Base-by-base conservation (phyloP, 2,329 filamentous ascomycete species). In the Elsinoe perseae region DNA sequence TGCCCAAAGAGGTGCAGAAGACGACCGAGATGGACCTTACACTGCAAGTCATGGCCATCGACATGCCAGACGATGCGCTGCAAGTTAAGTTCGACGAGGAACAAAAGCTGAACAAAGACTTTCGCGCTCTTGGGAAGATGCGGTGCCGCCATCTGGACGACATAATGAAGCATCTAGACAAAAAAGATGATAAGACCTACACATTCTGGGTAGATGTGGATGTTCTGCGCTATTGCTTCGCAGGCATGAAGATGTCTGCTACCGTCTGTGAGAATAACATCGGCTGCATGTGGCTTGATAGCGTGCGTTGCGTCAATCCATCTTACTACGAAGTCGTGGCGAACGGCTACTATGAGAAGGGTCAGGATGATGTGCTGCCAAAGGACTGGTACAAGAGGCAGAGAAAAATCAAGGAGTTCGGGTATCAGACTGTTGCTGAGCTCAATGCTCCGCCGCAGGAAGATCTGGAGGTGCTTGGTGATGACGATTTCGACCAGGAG, bases 191-290 rank as follows among this genome's bases (percentile, higher is more conserved):
- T 28, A 74, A 79, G 42, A 75, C 74, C 44, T 70, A 74, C 59
- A 66, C 68, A 10, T 84, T 95, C 61, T 81, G 86, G 64, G 65
- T 95, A 2, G 90, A 95, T 59, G 78, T 82, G 23, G 68, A 77
- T 3, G 67, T 81, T 2, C 70, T 86, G 16, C 59, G 73, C 25
- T 73, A 80, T 56, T 80, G 86, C 64, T 79, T 80, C 58, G 69
- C 77, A 0, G 87, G 89, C 0, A 69, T 77, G 70, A 77, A 74
- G 65, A 65, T 77, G 48, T 64, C 71, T 32, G 73, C 66, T 4
- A 62, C 57, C 10, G 62, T 71, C 55, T 64, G 62, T 25, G 57
- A 64, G 57, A 59, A 67, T 12, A 63, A 65, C 36, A 56, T 62
- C 16, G 68, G 68, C 21, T 54, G 70, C 40, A 58, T 60, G 56